These are phyloP conservation scores for Colletotrichum sp. DNA, from an alignment of 2,329 filamentous ascomycete genomes.

Conservation along the genomic window DNA sequence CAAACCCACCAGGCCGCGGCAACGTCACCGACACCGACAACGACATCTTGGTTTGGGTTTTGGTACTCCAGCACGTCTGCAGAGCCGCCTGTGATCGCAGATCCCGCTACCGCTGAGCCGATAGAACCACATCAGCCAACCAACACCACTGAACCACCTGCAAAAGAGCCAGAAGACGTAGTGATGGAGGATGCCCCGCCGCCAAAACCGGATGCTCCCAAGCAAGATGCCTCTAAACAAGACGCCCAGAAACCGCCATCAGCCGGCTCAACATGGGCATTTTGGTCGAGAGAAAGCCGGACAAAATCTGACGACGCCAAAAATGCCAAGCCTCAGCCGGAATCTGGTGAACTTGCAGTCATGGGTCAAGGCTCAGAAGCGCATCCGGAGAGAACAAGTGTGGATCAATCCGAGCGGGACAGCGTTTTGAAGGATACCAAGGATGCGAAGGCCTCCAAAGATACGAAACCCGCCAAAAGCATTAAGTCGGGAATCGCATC, in stretches of 20 bases:
- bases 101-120: slow-evolving; percentile 9
- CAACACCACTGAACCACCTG: slow-evolving; percentile 12
- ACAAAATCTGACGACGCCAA: slow-evolving; percentile 37
- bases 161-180: slow-evolving; percentile 43
- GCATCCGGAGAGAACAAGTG: slow-evolving; percentile 54
- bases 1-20: slow-evolving; percentile 21
- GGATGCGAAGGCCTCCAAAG: slow-evolving; percentile 15
- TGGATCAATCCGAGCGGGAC: slow-evolving; percentile 39
- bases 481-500: slow-evolving; percentile 28
- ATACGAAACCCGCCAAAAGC: slow-evolving; percentile 15
- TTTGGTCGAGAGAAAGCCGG: slow-evolving; percentile 71
- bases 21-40: slow-evolving; percentile 25
- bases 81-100: neutral
- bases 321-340: slow-evolving; percentile 30
- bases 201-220: slow-evolving; percentile 25
- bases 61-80: slow-evolving; percentile 35
- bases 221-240: slow-evolving; percentile 27
- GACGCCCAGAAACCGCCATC: slow-evolving; percentile 43
- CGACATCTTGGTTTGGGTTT: slow-evolving; percentile 45
- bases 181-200: slow-evolving; percentile 47
- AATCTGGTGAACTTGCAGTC: slow-evolving; percentile 60
- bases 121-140: slow-evolving; percentile 11
- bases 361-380: slow-evolving; percentile 62
- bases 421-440: slow-evolving; percentile 35
- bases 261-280: slow-evolving; percentile 76